Conservation (phyloP, 306 rosid species). For the Pachyrhizus erosus region DNA sequence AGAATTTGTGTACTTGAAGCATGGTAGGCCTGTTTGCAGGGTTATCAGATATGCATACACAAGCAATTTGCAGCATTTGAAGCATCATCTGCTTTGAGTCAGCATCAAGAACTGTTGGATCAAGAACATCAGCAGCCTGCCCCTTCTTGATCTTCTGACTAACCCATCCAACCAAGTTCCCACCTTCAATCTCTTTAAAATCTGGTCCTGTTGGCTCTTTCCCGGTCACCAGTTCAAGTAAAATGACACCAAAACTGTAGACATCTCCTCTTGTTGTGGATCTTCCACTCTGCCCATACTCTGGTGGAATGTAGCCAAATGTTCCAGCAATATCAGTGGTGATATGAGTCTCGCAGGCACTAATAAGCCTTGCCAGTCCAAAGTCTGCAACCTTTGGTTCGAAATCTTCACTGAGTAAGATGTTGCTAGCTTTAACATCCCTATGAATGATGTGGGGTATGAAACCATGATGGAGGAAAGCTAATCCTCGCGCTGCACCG, state of each 20-base stretch:
- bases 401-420: constrained; percentile 81
- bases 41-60: constrained; percentile 82
- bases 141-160: constrained; percentile 78
- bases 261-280: constrained; percentile 94
- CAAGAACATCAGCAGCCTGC: constrained; percentile 81
- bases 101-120: constrained; percentile 67
- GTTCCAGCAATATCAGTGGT: constrained; percentile 95
- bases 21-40: constrained; percentile 92
- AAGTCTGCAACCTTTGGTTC: constrained; percentile 96
- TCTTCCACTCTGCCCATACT: constrained; percentile 97
- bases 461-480: constrained; percentile 95
- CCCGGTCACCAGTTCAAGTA: constrained; percentile 90
- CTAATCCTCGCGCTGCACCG: constrained; percentile 83
- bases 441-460: constrained; percentile 96
- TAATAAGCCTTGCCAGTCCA: constrained; percentile 90
- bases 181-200: constrained; percentile 94
- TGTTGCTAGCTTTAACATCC: constrained; percentile 93
- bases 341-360: constrained; percentile 96
- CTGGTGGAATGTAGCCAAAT: constrained; percentile 97
- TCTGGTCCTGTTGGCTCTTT: constrained; percentile 97
- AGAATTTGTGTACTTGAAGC: constrained; percentile 84
- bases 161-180: constrained; percentile 97
- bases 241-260: constrained; percentile 90
- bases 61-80: constrained; percentile 79
- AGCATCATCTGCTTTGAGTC: constrained; percentile 88